phyloP scores from a whole-genome alignment of 352 stramenopile species.

The Phytophthora syringae region DNA sequence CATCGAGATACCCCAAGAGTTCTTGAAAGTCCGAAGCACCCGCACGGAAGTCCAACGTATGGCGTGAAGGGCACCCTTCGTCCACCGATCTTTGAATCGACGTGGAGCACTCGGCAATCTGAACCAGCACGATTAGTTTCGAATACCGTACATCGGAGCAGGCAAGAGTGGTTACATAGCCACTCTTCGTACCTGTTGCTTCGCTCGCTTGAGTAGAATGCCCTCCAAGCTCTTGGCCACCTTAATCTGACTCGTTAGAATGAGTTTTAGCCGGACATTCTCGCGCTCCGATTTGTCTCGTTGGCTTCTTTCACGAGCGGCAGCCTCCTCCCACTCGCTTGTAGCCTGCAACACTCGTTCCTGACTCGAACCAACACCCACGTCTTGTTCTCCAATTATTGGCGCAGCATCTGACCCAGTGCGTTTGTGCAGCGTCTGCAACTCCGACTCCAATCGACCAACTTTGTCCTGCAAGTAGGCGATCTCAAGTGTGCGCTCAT shows the following conservation, averaged over 20 bases:
- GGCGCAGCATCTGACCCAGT: not conserved
- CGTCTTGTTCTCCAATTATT: too few relatives aligned
- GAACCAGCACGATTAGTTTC: too few relatives aligned
- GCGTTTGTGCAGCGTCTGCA: conserved; percentile 22
- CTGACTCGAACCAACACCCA: not conserved
- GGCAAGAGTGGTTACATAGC: too few relatives aligned
- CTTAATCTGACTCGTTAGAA: conserved; percentile 57
- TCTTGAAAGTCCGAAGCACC: conserved; percentile 32
- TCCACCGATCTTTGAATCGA: conserved; percentile 24
- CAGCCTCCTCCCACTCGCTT: conserved; percentile 23
- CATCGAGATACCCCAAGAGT: conserved; percentile 32
- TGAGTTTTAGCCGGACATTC: conserved; percentile 36
- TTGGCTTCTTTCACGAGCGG: conserved; percentile 10
- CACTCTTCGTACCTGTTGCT: conserved; percentile 23
- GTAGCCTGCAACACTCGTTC: not conserved
- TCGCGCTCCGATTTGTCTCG: conserved; percentile 34
- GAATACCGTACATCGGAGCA: too few relatives aligned
- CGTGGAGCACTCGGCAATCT: conserved; percentile 26
- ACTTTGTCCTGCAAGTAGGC: conserved; percentile 47
- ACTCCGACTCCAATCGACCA: conserved; percentile 36
- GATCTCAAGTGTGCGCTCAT: conserved; percentile 45
- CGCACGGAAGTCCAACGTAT: conserved; percentile 26
- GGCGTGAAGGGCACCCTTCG: conserved; percentile 12
- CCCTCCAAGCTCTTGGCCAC: conserved; percentile 49
- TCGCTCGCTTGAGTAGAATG: conserved; percentile 38